Conservation (phyloP, 345 rosid genomes). For the Pseudoturritis turrita region DNA sequence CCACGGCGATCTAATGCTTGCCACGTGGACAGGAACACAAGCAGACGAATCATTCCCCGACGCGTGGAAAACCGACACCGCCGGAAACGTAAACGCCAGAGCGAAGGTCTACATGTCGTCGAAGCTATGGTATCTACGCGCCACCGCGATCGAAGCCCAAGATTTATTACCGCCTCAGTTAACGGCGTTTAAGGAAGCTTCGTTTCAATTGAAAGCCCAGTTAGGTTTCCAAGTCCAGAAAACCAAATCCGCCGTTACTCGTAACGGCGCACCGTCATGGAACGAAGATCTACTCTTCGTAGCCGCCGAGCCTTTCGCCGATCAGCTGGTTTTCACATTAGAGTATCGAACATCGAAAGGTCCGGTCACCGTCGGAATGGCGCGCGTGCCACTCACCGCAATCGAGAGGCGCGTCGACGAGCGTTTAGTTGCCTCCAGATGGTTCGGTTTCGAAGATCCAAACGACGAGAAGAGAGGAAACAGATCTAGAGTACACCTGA, state of each 20-base stretch:
- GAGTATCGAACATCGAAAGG: constrained; percentile 64
- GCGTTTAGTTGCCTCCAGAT: constrained; percentile 57
- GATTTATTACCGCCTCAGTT: constrained; percentile 43
- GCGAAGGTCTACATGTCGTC: constrained; percentile 87
- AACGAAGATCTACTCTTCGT: constrained; percentile 78
- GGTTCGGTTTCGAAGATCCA: constrained; percentile 60
- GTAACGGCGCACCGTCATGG: constrained; percentile 74
- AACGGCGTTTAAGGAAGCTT: constrained; percentile 46
- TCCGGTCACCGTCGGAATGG: constrained; percentile 40
- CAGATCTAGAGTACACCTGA: constrained; percentile 71
- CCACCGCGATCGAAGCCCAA: constrained; percentile 70
- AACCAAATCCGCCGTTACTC: constrained; percentile 49
- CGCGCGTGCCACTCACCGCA: constrained; percentile 39
- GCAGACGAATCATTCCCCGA: constrained; percentile 92
- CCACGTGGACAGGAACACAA: constrained; percentile 94
- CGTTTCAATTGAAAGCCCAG: constrained; percentile 65
- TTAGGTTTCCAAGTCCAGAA: constrained; percentile 71
- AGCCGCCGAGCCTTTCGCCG: constrained; percentile 70
- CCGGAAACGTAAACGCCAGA: constrained; percentile 53
- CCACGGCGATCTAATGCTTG: constrained; percentile 75
- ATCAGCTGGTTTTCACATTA: constrained; percentile 46
- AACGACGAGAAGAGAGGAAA: constrained; percentile 46
- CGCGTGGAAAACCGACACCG: constrained; percentile 84
- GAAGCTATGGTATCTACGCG: constrained; percentile 83
- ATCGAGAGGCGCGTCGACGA: constrained; percentile 90